Evolutionary conservation across 257 asterid genomes (phyloP), one percentile per base, ranked within the genome.

Genomic region (Penstemon newberryi): DNA sequence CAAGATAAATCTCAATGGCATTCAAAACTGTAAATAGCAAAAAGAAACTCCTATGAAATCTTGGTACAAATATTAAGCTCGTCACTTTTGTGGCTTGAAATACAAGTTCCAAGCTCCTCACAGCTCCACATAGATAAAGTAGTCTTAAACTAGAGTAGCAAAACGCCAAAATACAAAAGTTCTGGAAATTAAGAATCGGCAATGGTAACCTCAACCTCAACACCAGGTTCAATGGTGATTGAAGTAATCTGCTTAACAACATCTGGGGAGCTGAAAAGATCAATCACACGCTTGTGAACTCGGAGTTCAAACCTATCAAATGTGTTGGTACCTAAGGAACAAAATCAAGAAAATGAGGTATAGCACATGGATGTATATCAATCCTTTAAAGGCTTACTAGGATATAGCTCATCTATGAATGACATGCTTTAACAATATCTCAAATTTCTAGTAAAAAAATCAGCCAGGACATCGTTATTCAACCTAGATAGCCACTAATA

Each of bases 181-280:
- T 12, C 4, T 46, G n/a, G 44, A 5, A 11, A 5, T 65, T 73
- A 84, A 25, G 87, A 70, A 63, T 84, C 90, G 0, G 89, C 91
- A 40, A 85, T 85, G 54, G 87, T 85, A 45, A 85, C 89, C 73
- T 85, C 89, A 52, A 84, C 89, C 81, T 84, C 86, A 0, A 84
- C 89, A 69, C 89, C 89, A 54, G 89, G 89, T 81, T 85, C 91
- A 1, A 83, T 85, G 3, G 89, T 81, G 59, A 85, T 85, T 2
- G 89, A 85, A 75, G 91, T 83, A 56, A 85, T 85, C 80, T 85
- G 91, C 84, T 85, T 85, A 74, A 85, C 91, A 4, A 85, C 91
- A 37, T 85, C 85, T 1, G 89, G 84, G n/a, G 89, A 83, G 50
- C 91, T 85, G 82, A 83, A 85, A 46, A 85, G 89, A 70, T 85